Evolutionary conservation across 2,329 filamentous ascomycete genomes (phyloP).

Genomic region (Arthrobotrys musiformis): DNA sequence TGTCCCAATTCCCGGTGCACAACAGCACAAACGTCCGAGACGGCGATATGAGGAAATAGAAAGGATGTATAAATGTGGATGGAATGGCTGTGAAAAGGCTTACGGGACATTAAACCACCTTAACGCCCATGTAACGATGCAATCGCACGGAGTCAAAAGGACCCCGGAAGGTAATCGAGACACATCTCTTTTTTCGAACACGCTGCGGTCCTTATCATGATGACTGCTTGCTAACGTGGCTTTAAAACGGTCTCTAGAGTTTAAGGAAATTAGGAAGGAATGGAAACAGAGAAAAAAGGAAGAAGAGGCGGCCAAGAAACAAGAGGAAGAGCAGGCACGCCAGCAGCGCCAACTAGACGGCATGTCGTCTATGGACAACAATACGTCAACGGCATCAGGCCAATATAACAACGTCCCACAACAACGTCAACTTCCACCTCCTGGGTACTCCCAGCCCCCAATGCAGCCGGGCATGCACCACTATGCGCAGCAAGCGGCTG

Average conservation of each 20-base stretch:
- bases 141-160: conserved; percentile 91
- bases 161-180: conserved; percentile 88
- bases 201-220: neutral
- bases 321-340: conserved; percentile 84
- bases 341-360: conserved; percentile 66
- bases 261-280: conserved; percentile 98
- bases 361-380: conserved; percentile 68
- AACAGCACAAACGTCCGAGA: conserved; percentile 95
- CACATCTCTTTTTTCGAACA: conserved; percentile 17
- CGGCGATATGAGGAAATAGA: conserved; percentile 98
- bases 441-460: conserved; percentile 73
- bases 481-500: conserved; percentile 69
- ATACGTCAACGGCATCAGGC: conserved; percentile 66
- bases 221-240: conserved; percentile 24
- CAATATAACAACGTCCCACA: conserved; percentile 69
- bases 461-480: conserved; percentile 72
- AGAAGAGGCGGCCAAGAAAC: conserved; percentile 88
- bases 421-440: conserved; percentile 75
- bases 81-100: conserved; percentile 98
- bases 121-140: conserved; percentile 99
- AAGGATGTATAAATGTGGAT: conserved; percentile 99
- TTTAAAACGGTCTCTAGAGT: conserved; percentile 72
- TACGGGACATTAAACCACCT: conserved; percentile 97
- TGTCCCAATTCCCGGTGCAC: conserved; percentile 93
- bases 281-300: conserved; percentile 99